These are phyloP conservation scores for Cicer judaicum DNA, from an alignment of 306 rosid genomes.

Conservation along the genomic window DNA sequence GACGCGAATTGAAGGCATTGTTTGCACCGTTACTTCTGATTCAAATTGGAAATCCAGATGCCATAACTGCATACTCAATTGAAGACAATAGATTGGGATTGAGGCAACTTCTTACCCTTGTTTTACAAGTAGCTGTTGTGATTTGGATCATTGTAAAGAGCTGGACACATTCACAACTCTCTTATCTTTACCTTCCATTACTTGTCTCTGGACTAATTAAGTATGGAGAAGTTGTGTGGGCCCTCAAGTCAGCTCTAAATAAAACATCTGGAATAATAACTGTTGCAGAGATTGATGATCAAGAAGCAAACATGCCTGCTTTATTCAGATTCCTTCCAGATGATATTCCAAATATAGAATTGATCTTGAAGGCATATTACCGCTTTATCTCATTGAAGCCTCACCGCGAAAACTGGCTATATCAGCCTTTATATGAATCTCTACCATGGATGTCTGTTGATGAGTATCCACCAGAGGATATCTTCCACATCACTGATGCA, in stretches of 20 bases:
- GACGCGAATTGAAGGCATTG: conserved; percentile 54
- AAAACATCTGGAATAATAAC: conserved; percentile 54
- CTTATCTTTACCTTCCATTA: conserved; percentile 64
- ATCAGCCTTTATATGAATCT: conserved; percentile 60
- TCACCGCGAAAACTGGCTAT: conserved; percentile 62
- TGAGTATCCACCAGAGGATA: conserved; percentile 46
- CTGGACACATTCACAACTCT: conserved; percentile 59
- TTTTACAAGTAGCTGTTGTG: conserved; percentile 61
- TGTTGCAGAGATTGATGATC: conserved; percentile 50
- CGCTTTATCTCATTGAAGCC: conserved; percentile 65
- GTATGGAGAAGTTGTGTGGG: conserved; percentile 74
- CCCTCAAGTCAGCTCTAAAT: conserved; percentile 61
- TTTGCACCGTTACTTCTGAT: conserved; percentile 67
- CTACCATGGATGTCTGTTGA: conserved; percentile 48
- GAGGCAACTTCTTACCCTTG: conserved; percentile 57
- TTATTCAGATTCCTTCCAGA: conserved; percentile 53
- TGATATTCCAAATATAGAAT: conserved; percentile 52
- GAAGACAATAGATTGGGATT: conserved; percentile 65
- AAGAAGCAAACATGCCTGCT: conserved; percentile 52
- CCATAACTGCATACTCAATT: conserved; percentile 72
- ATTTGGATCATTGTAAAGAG: conserved; percentile 60
- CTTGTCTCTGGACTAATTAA: conserved; percentile 61
- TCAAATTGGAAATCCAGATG: conserved; percentile 72
- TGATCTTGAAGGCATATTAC: conserved; percentile 67
- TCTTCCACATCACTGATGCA: conserved; percentile 59